Base-by-base conservation (phyloP, 345 rosid genomes). In the Eucalyptus regnans region DNA sequence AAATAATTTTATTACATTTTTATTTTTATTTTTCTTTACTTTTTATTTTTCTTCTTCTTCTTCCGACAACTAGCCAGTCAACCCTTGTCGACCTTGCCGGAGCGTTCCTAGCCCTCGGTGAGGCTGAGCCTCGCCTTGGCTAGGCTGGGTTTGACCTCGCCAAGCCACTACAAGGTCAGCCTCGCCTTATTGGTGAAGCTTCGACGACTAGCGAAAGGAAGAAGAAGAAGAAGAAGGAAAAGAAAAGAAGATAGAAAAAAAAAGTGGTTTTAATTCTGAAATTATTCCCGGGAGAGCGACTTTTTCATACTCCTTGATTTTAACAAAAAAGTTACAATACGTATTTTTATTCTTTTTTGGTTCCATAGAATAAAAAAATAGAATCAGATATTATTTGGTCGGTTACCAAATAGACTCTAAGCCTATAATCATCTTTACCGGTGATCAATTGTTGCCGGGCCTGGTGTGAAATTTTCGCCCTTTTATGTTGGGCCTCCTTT, bases 91-190 rank as follows among this genome's bases (percentile, higher is more conserved):
- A 52, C 25, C 0, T 52, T 20, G 10, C 0, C 10, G 0, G 10
- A 52, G 23, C 10, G 1, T 52, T 18, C 23, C 1, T 18, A 52
- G 58, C 23, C 56, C 23, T 0, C 2, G 0, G 2, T 0, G 2
- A 52, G 56, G 4, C 9, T 1, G 1, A 52, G 23, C 54, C 54
- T 52, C 0, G 9, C 23, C 9, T 52, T 52, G 23, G 23, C 23
- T 18, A 0, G 9, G 23, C 8, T 1, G 1, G 22, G 54, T 23
- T 52, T 18, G 58, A 52, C 58, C 4, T 52, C 2, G 2, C 5
- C 2, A 52, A 0, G 10, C 10, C 25, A 18, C 0, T 10, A 0
- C 2, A 52, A 52, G 58, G 58, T 52, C 2, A 18, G 0, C 2
- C 58, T 52, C 23, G 2, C 58, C 23, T 52, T 52, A 18, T 18